These are phyloP conservation scores for Sutorius eximius DNA, from an alignment of 1,284 basidiomycete species.

Conservation along the genomic window DNA sequence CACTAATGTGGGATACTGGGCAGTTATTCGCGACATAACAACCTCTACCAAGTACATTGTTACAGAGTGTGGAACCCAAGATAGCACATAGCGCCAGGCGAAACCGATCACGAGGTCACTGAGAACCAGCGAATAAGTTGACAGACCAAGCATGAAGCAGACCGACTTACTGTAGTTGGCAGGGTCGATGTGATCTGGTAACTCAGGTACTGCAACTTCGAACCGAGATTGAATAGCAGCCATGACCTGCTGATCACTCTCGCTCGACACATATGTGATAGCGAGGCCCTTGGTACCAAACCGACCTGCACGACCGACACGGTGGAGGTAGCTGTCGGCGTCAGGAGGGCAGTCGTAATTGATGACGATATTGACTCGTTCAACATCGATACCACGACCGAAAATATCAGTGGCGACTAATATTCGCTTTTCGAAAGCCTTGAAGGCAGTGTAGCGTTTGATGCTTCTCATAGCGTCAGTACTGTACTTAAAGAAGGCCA, in stretches of 20 bases:
- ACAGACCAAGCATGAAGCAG: neutral
- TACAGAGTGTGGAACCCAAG: constrained; percentile 13
- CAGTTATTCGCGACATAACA: neutral
- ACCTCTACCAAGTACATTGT: constrained; percentile 24
- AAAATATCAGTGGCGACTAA: constrained; percentile 98
- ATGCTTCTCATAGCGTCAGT: constrained; percentile 56
- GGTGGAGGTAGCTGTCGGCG: constrained; percentile 97
- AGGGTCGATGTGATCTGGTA: constrained; percentile 91
- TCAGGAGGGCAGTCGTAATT: constrained; percentile 96
- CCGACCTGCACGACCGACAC: constrained; percentile 98
- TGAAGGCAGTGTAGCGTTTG: constrained; percentile 97
- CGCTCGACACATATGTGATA: constrained; percentile 95
- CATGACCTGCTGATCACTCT: constrained; percentile 93
- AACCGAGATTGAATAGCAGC: constrained; percentile 87
- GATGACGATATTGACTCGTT: constrained; percentile 95
- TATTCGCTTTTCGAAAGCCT: constrained; percentile 99
- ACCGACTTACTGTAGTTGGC: constrained; percentile 76
- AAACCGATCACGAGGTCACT: constrained; percentile 33
- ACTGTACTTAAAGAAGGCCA: neutral
- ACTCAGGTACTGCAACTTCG: constrained; percentile 89
- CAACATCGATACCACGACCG: constrained; percentile 95
- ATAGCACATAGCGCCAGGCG: constrained; percentile 4
- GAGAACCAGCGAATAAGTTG: neutral
- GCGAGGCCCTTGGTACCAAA: constrained; percentile 99
- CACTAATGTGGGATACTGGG: constrained; percentile 3